A percentile compares a stretch with the other conserved stretches of the same genome.
phyloP scores from a whole-genome alignment of 1,139 yeast species.

The Magnusiomyces fungicola region DNA sequence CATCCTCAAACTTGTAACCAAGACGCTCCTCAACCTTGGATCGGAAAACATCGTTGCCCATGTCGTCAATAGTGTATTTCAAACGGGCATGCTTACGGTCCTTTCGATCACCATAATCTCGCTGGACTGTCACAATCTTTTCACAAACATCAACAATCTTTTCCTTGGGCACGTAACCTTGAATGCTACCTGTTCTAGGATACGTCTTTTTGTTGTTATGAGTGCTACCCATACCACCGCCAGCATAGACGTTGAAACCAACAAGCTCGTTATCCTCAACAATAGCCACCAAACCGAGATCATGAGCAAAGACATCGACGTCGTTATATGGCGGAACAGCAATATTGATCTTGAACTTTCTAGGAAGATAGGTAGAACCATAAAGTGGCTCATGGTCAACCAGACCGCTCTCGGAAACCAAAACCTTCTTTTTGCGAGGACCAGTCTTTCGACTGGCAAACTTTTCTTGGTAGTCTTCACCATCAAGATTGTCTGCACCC shows the following conservation, averaged over 20 bases:
- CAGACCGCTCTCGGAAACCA: constrained; percentile 57
- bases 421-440: constrained; percentile 74
- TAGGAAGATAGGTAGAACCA: constrained; percentile 82
- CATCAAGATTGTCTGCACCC: constrained; percentile 71
- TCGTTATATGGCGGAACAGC: constrained; percentile 96
- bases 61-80: constrained; percentile 90
- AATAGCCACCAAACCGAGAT: constrained; percentile 86
- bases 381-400: constrained; percentile 74
- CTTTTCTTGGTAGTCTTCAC: constrained; percentile 51
- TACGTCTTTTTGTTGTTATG: constrained; percentile 96
- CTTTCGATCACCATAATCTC: constrained; percentile 92
- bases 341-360: constrained; percentile 92
- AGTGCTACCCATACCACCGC: constrained; percentile 99
- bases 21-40: constrained; percentile 73
- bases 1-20: constrained; percentile 67
- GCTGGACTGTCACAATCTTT: constrained; percentile 86
- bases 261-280: constrained; percentile 51
- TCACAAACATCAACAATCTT: constrained; percentile 76
- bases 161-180: constrained; percentile 67
- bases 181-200: constrained; percentile 85
- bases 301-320: constrained; percentile 94
- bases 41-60: constrained; percentile 79
- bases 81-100: constrained; percentile 97
- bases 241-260: constrained; percentile 86
- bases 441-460: constrained; percentile 72